These are phyloP conservation scores for Monosporascus sp. DNA, from an alignment of 2,329 filamentous ascomycete genomes.

Conservation along the genomic window DNA sequence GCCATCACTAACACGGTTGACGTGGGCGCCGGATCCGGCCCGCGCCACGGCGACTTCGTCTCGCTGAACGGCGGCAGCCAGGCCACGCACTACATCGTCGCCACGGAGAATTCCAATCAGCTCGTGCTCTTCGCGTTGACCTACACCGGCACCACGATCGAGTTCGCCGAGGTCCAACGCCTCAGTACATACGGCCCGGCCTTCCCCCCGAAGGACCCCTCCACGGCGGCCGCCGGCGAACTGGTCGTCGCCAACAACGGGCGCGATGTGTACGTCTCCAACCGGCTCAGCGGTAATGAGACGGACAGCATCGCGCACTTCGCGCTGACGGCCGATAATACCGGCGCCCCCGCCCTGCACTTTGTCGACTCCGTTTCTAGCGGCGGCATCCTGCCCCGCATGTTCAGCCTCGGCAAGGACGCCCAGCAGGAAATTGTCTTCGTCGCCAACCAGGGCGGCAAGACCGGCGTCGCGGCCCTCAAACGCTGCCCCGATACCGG, in stretches of 20 bases:
- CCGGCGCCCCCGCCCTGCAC: conserved; percentile 10
- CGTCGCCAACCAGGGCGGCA: conserved; percentile 41
- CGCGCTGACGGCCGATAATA: conserved; percentile 17
- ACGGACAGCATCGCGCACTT: conserved; percentile 46
- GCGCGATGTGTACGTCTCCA: conserved; percentile 44
- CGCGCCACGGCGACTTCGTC: conserved; percentile 46
- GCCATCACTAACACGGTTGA: conserved; percentile 28
- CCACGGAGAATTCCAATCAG: conserved; percentile 40
- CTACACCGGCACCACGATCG: conserved; percentile 31
- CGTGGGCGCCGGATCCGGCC: conserved; percentile 37
- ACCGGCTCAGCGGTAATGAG: conserved; percentile 39
- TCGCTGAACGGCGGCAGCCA: conserved; percentile 20
- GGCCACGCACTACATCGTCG: conserved; percentile 40
- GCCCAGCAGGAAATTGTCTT: conserved; percentile 31
- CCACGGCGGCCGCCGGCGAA: conserved; percentile 38
- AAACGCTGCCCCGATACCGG: conserved; percentile 19
- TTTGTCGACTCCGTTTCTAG: conserved; percentile 17
- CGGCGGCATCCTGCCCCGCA: conserved; percentile 34
- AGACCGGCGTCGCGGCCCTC: conserved; percentile 34
- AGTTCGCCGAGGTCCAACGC: conserved; percentile 30
- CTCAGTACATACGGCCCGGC: conserved; percentile 35
- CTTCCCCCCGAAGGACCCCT: conserved; percentile 28
- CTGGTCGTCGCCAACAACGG: conserved; percentile 36
- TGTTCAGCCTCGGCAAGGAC: conserved; percentile 37
- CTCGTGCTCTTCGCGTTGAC: conserved; percentile 36